phyloP scores from a whole-genome alignment of 1,284 basidiomycete species.

The Dichomitus squalens region DNA sequence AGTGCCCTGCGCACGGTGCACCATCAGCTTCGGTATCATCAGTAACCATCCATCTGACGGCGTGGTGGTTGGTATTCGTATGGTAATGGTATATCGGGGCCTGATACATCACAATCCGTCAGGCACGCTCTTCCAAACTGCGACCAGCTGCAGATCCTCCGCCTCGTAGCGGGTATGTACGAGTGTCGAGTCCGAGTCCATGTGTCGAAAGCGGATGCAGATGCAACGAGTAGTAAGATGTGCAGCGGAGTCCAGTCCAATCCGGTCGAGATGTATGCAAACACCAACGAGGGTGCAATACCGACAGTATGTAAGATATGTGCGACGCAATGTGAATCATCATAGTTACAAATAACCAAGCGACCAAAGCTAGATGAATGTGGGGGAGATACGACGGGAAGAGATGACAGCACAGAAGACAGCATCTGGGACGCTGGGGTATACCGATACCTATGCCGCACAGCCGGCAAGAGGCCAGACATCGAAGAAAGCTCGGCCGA shows the following conservation, averaged over 20 bases:
- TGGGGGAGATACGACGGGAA: not conserved
- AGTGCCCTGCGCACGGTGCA: not conserved
- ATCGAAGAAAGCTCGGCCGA: not conserved
- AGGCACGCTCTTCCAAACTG: not conserved
- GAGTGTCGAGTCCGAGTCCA: slow-evolving; percentile 2
- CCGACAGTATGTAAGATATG: slow-evolving; percentile 17
- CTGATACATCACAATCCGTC: not conserved
- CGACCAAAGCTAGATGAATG: slow-evolving; percentile 10
- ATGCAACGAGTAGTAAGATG: not conserved
- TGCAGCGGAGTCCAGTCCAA: not conserved
- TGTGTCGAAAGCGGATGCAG: not conserved
- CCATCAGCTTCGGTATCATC: slow-evolving; percentile 14
- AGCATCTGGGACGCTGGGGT: not conserved
- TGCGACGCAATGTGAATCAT: slow-evolving; percentile 2
- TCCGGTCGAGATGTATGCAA: not conserved
- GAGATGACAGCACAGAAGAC: slow-evolving; percentile 6
- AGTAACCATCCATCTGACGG: slow-evolving; percentile 11
- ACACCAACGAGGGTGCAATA: not conserved
- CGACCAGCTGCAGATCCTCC: not conserved
- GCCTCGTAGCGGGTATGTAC: not conserved
- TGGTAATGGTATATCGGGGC: not conserved
- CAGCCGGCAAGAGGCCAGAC: not conserved
- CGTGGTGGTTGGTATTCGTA: not conserved
- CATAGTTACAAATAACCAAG: slow-evolving; percentile 19
- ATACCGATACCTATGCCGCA: not conserved